Evolutionary conservation across 208 protist species (phyloP).

Genomic region (Phytomonas francai): DNA sequence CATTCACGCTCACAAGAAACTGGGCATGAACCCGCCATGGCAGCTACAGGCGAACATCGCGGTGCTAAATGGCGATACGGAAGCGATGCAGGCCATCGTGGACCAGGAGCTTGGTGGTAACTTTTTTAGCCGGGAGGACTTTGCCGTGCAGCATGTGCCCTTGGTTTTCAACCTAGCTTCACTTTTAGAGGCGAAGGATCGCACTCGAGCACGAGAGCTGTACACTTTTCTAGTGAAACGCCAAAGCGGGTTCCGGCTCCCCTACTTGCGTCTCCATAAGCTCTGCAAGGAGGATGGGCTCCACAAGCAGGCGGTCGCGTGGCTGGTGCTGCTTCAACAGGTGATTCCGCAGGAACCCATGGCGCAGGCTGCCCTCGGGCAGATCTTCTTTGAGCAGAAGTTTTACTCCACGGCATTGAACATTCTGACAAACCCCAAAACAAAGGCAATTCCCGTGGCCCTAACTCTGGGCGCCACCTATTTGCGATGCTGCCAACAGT

Average conservation of each 20-base stretch:
- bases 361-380: constrained; percentile 39
- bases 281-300: constrained; percentile 49
- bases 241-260: constrained; percentile 46
- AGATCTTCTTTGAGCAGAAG: constrained; percentile 46
- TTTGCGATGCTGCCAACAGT: constrained; percentile 61
- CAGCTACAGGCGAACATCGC: constrained; percentile 67
- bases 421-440: constrained; percentile 32
- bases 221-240: constrained; percentile 82
- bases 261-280: constrained; percentile 68
- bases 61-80: constrained; percentile 34
- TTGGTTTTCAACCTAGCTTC: constrained; percentile 77
- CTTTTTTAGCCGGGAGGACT: constrained; percentile 23
- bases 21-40: constrained; percentile 29
- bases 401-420: constrained; percentile 34
- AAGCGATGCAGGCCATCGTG: constrained; percentile 58
- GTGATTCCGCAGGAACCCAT: constrained; percentile 47
- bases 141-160: constrained; percentile 49
- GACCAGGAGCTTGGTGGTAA: constrained; percentile 63
- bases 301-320: constrained; percentile 60
- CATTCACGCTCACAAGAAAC: constrained; percentile 33
- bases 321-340: constrained; percentile 69
- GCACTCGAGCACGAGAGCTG: constrained; percentile 34
- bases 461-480: constrained; percentile 56
- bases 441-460: constrained; percentile 25
- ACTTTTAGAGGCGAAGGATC: constrained; percentile 46